These are phyloP conservation scores for Podila minutissima DNA, from an alignment of 192 early-diverging fungal species.

Conservation along the genomic window DNA sequence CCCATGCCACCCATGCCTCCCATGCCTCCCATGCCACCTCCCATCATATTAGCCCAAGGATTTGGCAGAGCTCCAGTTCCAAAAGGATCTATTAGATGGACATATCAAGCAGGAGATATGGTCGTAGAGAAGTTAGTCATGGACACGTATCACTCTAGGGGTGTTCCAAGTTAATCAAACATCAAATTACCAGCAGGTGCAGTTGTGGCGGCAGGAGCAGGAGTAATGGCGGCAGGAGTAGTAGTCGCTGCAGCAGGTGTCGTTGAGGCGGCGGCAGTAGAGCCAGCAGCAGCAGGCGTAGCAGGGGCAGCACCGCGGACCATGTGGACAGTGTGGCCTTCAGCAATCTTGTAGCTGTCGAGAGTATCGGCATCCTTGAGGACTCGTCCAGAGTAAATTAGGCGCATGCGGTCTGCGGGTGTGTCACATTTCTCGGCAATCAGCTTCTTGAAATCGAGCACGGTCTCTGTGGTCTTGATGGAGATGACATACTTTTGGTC, in stretches of 20 bases:
- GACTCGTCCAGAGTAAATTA: slow-evolving; percentile 95
- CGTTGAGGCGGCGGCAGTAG: slow-evolving; percentile 35
- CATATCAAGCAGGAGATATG: background rate
- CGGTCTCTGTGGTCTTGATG: slow-evolving; percentile 68
- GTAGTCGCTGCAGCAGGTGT: slow-evolving; percentile 51
- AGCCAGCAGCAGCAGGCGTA: slow-evolving; percentile 43
- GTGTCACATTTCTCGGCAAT: slow-evolving; percentile 74
- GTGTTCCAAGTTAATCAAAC: background rate
- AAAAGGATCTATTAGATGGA: slow-evolving; percentile 31
- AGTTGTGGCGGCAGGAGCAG: slow-evolving; percentile 35
- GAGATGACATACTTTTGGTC: slow-evolving; percentile 77
- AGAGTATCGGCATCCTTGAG: slow-evolving; percentile 92
- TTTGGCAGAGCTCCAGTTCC: slow-evolving; percentile 41
- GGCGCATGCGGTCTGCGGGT: slow-evolving; percentile 76
- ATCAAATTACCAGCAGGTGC: slow-evolving; percentile 8
- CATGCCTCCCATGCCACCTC: slow-evolving; percentile 44
- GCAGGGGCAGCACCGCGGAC: slow-evolving; percentile 72
- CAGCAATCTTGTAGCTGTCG: slow-evolving; percentile 80
- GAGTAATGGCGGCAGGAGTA: slow-evolving; percentile 43
- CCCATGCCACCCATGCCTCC: slow-evolving; percentile 55
- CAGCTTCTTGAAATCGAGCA: slow-evolving; percentile 79
- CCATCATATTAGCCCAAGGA: slow-evolving; percentile 50
- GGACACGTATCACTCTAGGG: background rate
- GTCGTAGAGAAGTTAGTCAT: background rate
- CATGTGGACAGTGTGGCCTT: slow-evolving; percentile 93